These are phyloP conservation scores for Leishmania gerbilli DNA, from an alignment of 208 protist genomes.

Conservation along the genomic window DNA sequence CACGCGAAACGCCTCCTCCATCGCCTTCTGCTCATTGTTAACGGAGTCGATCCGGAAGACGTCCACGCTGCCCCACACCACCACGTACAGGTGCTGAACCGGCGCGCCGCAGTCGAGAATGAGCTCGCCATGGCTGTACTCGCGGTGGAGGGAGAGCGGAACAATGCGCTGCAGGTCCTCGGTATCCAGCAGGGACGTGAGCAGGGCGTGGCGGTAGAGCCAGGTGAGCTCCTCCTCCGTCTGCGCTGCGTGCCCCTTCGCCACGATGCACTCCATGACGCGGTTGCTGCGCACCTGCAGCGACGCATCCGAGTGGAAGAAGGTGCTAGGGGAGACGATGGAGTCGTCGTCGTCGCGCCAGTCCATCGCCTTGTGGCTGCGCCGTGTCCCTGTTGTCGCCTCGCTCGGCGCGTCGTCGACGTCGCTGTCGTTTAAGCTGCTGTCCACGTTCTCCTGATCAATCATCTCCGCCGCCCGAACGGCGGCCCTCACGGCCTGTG, in stretches of 20 bases:
- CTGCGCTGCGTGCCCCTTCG: conserved; percentile 37
- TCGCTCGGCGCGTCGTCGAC: conserved; percentile 17
- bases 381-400: conserved; percentile 20
- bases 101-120: conserved; percentile 37
- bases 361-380: conserved; percentile 28
- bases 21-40: conserved; percentile 27
- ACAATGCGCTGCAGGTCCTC: conserved; percentile 51
- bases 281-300: conserved; percentile 48
- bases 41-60: conserved; percentile 52
- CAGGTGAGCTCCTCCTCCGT: conserved; percentile 54
- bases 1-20: conserved; percentile 37
- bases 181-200: conserved; percentile 52
- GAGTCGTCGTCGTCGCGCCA: conserved; percentile 57
- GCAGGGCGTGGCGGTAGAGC: conserved; percentile 54
- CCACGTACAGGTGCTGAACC: conserved; percentile 57
- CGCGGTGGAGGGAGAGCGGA: conserved; percentile 53
- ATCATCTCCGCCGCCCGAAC: conserved; percentile 32
- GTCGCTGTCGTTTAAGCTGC: conserved; percentile 15
- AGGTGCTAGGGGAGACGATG: conserved; percentile 41
- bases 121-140: conserved; percentile 67
- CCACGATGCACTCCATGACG: conserved; percentile 58
- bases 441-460: conserved; percentile 25
- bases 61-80: conserved; percentile 78
- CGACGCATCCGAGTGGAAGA: conserved; percentile 34
- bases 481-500: conserved; percentile 17